These are phyloP conservation scores for Tricholoma bakamatsutake DNA, from an alignment of 768 basidiomycete genomes.

Conservation along the genomic window DNA sequence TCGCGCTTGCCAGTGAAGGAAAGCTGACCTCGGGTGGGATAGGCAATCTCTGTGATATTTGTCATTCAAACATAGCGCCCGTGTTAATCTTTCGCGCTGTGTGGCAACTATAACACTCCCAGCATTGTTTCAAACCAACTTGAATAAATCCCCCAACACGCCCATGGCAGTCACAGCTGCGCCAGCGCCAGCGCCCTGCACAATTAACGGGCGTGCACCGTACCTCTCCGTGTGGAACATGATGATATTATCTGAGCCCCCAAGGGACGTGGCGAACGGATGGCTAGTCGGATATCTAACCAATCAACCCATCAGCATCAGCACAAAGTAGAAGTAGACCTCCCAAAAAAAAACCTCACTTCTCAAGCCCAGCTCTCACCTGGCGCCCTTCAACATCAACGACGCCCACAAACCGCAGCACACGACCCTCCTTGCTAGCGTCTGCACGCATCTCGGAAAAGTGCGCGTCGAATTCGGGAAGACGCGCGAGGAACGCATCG, in stretches of 20 bases:
- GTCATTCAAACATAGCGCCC: not conserved
- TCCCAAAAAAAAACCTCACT: constrained; percentile 45
- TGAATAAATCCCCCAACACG: constrained; percentile 83
- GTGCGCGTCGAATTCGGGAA: constrained; percentile 78
- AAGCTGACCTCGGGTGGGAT: no score
- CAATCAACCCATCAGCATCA: not conserved
- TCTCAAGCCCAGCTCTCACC: constrained; percentile 85
- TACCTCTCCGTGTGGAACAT: constrained; percentile 97
- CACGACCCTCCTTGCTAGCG: constrained; percentile 74
- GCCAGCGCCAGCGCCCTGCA: constrained; percentile 97
- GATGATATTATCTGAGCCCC: constrained; percentile 96
- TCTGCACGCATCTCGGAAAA: constrained; percentile 74
- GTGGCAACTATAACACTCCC: not conserved
- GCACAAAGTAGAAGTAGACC: no score
- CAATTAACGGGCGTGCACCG: constrained; percentile 78
- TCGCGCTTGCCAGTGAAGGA: no score
- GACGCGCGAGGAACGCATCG: constrained; percentile 73
- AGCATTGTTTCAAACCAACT: constrained; percentile 27
- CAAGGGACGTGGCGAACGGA: constrained; percentile 92
- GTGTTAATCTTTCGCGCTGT: not conserved
- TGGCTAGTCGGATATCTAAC: constrained; percentile 81
- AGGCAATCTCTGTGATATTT: not conserved
- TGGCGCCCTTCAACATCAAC: constrained; percentile 70
- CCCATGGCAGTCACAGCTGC: constrained; percentile 99
- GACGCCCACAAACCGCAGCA: constrained; percentile 91